phyloP scores from a whole-genome alignment of 2,329 filamentous ascomycete species.

The Phaeosphaeria sp. region DNA sequence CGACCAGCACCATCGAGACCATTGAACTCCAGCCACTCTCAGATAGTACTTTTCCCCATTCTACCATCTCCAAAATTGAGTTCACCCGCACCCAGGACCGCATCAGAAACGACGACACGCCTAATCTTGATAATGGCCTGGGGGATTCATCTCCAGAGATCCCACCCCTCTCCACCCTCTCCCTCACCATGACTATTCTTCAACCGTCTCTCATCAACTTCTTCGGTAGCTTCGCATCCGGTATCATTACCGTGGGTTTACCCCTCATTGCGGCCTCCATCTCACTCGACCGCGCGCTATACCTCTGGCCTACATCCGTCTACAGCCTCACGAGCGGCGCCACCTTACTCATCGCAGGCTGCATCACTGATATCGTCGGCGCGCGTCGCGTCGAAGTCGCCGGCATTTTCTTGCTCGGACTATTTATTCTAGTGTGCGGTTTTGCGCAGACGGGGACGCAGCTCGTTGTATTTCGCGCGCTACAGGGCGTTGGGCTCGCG shows the following conservation, averaged over 20 bases:
- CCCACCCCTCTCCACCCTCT: slow-evolving; percentile 14
- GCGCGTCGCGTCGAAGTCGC: slow-evolving; percentile 52
- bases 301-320: slow-evolving; percentile 44
- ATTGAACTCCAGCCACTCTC: neutral
- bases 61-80: neutral
- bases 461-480: slow-evolving; percentile 51
- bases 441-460: slow-evolving; percentile 54
- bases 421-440: slow-evolving; percentile 54
- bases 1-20: slow-evolving; percentile 16
- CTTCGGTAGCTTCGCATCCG: slow-evolving; percentile 42
- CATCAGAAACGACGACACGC: neutral
- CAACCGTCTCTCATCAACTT: slow-evolving; percentile 36
- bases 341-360: slow-evolving; percentile 58
- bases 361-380: slow-evolving; percentile 60
- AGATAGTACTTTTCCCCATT: neutral
- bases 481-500: slow-evolving; percentile 56
- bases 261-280: slow-evolving; percentile 49
- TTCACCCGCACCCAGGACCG: neutral
- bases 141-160: neutral
- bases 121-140: neutral
- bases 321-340: slow-evolving; percentile 54
- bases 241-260: slow-evolving; percentile 52
- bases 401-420: slow-evolving; percentile 50
- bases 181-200: slow-evolving; percentile 28
- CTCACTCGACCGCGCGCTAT: slow-evolving; percentile 36